phyloP scores from a whole-genome alignment of 176 grass and related monocot genomes.

The Zea mays region Zm-B73-REFERENCE-NAM-5.0 NC_050103.1:170013501-170014000 shows the following conservation, averaged over 20 bases:
- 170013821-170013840: conserved; percentile 43
- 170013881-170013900: conserved; percentile 41
- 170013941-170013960: conserved; percentile 19
- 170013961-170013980: conserved; percentile 33
- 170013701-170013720: too few species aligned
- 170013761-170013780: conserved; percentile 53
- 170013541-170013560: not conserved
- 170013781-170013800: conserved; percentile 57
- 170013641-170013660: not conserved
- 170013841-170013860: conserved; percentile 21
- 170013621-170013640: not conserved
- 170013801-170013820: conserved; percentile 55
- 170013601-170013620: not conserved
- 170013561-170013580: not conserved
- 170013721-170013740: not conserved
- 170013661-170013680: too few species aligned
- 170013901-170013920: conserved; percentile 54
- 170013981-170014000: conserved; percentile 30
- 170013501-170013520: not conserved
- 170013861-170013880: conserved; percentile 37
- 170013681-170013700: too few species aligned
- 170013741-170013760: too few species aligned
- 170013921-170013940: conserved; percentile 43
- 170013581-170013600: not conserved
- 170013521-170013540: not conserved